Conservation (phyloP, 441 rosid genomes). For the Populus hybrid region DNA sequence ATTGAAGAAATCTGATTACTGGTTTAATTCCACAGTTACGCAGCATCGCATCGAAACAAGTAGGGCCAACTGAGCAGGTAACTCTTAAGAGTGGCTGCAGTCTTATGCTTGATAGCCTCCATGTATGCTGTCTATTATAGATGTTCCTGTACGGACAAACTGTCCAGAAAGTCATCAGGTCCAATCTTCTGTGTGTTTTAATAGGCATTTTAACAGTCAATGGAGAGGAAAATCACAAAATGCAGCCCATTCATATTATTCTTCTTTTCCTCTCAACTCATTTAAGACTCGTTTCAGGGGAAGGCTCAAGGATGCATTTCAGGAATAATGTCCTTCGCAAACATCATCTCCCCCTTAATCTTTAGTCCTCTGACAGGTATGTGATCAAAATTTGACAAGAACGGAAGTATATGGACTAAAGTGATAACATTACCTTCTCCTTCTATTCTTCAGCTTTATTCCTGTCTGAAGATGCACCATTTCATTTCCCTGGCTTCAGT, state of each 20-base stretch:
- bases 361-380: constrained; percentile 91
- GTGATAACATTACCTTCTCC: neutral
- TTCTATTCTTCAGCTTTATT: constrained; percentile 52
- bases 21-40: constrained; percentile 44
- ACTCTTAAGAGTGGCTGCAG: neutral
- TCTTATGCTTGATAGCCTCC: neutral
- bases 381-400: neutral
- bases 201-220: neutral
- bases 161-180: neutral
- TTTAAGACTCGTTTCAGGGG: constrained; percentile 43
- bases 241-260: neutral
- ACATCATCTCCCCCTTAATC: constrained; percentile 67
- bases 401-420: neutral
- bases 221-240: neutral
- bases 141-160: neutral
- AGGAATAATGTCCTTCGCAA: constrained; percentile 67
- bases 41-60: constrained; percentile 85
- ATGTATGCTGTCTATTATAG: neutral
- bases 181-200: neutral
- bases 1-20: neutral
- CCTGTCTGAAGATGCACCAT: constrained; percentile 72
- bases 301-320: constrained; percentile 92
- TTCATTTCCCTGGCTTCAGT: constrained; percentile 84
- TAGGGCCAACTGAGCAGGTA: constrained; percentile 75
- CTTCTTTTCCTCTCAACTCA: neutral